A percentile compares a stretch with the other conserved stretches of the same genome.
Evolutionary conservation across 2,329 filamentous ascomycete species (phyloP).

Genomic region (Tothia fuscella): DNA sequence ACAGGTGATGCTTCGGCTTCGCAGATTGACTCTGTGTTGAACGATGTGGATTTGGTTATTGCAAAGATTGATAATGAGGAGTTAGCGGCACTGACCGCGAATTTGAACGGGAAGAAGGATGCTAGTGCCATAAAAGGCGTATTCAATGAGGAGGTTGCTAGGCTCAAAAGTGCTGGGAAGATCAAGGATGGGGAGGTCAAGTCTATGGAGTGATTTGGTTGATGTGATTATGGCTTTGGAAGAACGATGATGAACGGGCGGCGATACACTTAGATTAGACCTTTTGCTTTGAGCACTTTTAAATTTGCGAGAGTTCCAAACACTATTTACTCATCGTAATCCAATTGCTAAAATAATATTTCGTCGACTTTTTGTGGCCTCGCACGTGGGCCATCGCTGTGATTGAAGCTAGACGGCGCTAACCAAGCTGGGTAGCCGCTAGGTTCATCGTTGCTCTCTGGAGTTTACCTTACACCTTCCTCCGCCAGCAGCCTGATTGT

Average conservation of each 20-base stretch:
- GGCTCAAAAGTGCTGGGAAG: constrained; percentile 71
- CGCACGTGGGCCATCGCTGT: no score
- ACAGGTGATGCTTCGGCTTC: constrained; percentile 56
- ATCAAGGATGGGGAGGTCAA: constrained; percentile 75
- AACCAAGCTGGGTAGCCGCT: no score
- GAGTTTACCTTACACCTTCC: no score
- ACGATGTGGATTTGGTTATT: constrained; percentile 78
- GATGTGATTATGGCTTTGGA: background rate
- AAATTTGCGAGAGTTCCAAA: no score
- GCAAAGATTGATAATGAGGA: constrained; percentile 83
- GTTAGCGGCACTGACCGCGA: constrained; percentile 68
- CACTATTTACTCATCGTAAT: no score
- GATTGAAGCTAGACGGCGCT: no score
- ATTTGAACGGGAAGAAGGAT: constrained; percentile 67
- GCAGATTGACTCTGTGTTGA: constrained; percentile 71
- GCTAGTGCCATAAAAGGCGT: constrained; percentile 74
- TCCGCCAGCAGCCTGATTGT: no score
- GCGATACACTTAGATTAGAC: constrained; percentile 1
- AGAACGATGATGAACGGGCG: no score
- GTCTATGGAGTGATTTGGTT: constrained; percentile 23
- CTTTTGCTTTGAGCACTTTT: no score
- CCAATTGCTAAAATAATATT: no score
- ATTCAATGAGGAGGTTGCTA: constrained; percentile 66
- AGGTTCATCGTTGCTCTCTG: no score
- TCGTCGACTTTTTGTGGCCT: no score